Evolutionary conservation across 129 eudicot species (phyloP), one percentile per base, ranked within the genome.

Genomic region (Flaveria sonorensis): DNA sequence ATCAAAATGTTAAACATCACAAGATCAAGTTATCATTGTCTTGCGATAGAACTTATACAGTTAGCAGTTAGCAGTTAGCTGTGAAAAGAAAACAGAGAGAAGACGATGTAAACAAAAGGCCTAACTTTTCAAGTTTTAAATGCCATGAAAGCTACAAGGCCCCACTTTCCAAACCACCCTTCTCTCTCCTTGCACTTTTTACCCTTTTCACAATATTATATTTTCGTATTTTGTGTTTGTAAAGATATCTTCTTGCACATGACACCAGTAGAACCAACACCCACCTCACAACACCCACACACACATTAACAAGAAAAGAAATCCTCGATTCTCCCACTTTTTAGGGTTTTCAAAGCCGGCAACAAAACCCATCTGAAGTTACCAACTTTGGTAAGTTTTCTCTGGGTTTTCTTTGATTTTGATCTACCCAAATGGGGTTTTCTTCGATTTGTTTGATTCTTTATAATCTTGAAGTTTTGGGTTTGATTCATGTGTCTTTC

Each of bases 61-160:
- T 36, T 9, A 45, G 13, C 40, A 36, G 40, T 36, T 9, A 45
- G 13, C 14, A 77, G 45, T 69, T 12, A 48, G 53, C 6, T 48
- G 6, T 13, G 53, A 39, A 70, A 47, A 52, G 19, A 30, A 64
- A 3, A 53, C 42, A 36, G 20, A 26, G 14, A 52, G 46, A 48
- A 18, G 79, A 64, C 66, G 18, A 11, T 9, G 73, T 19, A 76
- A 26, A 73, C 16, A 70, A 81, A 48, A 48, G 83, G 69, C 84
- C 78, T 7, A 76, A 83, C 77, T 20, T 57, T 72, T 83, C 7
- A 76, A 83, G 74, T 20, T 57, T 72, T 83, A 73, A 76, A 55
- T 87, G 72, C 72, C 64, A 84, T 77, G 89, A 90, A 79, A 87
- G 82, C 42, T 86, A 88, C 87, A 77, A 62, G 90, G 90, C 21